These are phyloP conservation scores for Penicillium sp. DNA, from an alignment of 2,329 filamentous ascomycete species.

Conservation along the genomic window DNA sequence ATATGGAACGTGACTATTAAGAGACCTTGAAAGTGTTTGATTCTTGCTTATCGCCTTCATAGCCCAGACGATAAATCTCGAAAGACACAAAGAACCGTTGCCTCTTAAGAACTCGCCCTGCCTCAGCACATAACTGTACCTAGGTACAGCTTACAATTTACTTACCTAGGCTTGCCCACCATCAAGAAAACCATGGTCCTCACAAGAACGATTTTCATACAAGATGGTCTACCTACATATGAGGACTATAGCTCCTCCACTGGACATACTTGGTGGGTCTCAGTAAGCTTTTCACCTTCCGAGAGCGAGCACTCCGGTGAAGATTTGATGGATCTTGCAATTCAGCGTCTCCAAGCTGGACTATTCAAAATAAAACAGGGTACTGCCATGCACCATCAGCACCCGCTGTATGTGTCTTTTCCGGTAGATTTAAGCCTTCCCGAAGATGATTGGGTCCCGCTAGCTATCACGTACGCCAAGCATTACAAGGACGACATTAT, in stretches of 20 bases:
- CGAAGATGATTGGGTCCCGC: background rate
- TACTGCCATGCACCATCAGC: background rate
- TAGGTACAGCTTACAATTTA: too few species aligned
- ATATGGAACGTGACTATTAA: too few species aligned
- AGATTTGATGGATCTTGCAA: background rate
- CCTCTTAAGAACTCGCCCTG: too few species aligned
- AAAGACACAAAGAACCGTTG: too few species aligned
- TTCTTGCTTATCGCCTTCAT: too few species aligned
- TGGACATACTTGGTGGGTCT: background rate
- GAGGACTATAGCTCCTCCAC: background rate
- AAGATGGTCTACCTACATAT: background rate
- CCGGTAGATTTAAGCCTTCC: background rate
- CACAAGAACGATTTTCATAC: background rate
- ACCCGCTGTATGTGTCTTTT: background rate
- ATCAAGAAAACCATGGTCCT: background rate
- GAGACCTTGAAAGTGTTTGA: too few species aligned
- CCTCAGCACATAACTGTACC: too few species aligned
- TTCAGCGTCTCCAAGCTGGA: background rate
- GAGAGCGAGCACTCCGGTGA: background rate
- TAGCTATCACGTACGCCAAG: background rate
- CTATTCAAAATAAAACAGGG: background rate
- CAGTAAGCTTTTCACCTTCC: background rate
- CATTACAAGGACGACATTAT: background rate
- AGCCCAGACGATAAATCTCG: too few species aligned
- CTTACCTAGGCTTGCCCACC: too few species aligned